phyloP scores from a whole-genome alignment of 176 grass and related monocot species.

The Bonia amplexicaulis region DNA sequence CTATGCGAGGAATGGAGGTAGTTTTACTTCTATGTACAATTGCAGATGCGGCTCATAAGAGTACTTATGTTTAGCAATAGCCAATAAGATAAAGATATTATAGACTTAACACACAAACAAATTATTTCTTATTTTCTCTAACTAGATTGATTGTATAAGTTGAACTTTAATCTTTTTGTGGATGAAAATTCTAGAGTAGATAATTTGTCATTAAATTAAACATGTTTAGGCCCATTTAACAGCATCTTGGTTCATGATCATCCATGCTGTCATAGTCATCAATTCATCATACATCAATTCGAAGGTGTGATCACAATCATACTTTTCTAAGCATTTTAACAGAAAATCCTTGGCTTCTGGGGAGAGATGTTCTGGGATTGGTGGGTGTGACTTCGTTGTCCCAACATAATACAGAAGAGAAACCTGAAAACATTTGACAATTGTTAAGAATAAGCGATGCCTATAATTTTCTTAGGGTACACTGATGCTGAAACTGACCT shows the following conservation, averaged over 20 bases:
- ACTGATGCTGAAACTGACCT: slow-evolving; percentile 34
- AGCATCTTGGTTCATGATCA: background rate
- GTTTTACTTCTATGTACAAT: background rate
- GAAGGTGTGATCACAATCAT: slow-evolving; percentile 27
- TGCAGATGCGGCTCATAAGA: background rate
- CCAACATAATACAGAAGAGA: slow-evolving; percentile 91
- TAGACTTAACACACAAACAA: background rate
- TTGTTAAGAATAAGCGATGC: slow-evolving; percentile 3
- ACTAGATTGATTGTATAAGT: slow-evolving; percentile 4
- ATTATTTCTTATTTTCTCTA: background rate
- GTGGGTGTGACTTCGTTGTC: slow-evolving; percentile 88
- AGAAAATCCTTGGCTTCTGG: slow-evolving; percentile 86
- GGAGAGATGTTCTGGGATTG: slow-evolving; percentile 92
- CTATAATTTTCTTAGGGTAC: background rate
- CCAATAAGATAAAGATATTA: background rate
- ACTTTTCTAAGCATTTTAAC: slow-evolving; percentile 91
- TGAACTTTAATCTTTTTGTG: background rate
- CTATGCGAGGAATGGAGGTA: background rate
- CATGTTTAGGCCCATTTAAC: background rate
- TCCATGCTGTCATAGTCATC: background rate
- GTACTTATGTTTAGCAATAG: background rate
- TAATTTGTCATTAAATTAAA: slow-evolving; percentile 21
- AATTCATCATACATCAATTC: slow-evolving; percentile 12
- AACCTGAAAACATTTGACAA: slow-evolving; percentile 47
- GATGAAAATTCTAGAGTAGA: slow-evolving; percentile 10